A percentile compares a stretch with the other conserved stretches of the same genome.
These are phyloP conservation scores for Tylopilus sp. DNA, from an alignment of 768 basidiomycete species.

Conservation along the genomic window DNA sequence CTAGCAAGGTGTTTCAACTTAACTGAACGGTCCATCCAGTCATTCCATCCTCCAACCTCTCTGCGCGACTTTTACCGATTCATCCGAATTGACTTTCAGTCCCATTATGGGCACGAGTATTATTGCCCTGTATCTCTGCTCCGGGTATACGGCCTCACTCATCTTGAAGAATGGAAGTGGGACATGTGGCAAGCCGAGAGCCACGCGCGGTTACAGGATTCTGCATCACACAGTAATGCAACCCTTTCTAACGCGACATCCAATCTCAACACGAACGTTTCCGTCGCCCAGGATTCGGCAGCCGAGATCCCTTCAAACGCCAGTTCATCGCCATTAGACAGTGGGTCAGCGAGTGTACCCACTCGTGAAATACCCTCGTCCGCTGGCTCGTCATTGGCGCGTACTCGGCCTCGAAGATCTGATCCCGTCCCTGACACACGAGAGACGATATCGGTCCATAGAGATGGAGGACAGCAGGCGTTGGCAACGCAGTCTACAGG, in stretches of 20 bases:
- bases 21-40: constrained; percentile 36
- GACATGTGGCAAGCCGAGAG: constrained; percentile 78
- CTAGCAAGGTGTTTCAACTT: not conserved
- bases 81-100: constrained; percentile 89
- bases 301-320: not conserved
- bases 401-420: not conserved
- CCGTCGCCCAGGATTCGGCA: not conserved
- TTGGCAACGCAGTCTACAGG: not conserved
- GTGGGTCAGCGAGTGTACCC: not conserved
- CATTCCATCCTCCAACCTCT: constrained; percentile 73
- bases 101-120: constrained; percentile 92
- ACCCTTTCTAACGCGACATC: not conserved
- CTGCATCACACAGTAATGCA: constrained; percentile 5
- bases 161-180: constrained; percentile 96
- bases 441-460: not conserved
- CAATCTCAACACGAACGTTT: constrained; percentile 3
- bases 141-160: constrained; percentile 92
- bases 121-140: constrained; percentile 94
- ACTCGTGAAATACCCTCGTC: not conserved
- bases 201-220: constrained; percentile 41
- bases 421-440: not conserved
- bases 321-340: not conserved
- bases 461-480: not conserved
- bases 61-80: constrained; percentile 87
- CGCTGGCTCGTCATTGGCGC: not conserved